phyloP scores from a whole-genome alignment of 139 green algal genomes.

The Pleodorina starrii region DNA sequence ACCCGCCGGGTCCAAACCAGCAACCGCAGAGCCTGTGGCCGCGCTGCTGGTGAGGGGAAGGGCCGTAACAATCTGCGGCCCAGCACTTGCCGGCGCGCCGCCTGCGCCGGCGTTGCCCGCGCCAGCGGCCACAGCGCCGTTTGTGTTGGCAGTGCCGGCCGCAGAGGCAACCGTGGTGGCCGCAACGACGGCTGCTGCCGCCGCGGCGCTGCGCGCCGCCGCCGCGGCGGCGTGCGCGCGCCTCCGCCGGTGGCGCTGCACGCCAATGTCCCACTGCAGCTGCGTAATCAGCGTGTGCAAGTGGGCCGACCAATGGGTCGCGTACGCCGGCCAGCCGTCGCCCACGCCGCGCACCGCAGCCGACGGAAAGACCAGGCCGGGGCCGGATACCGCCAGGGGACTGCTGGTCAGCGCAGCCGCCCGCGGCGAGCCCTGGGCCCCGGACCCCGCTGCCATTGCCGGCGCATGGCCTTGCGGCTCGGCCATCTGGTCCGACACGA shows the following conservation, averaged over 20 bases:
- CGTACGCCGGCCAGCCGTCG: not conserved
- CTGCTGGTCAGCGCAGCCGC: not conserved
- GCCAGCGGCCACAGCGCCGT: not conserved
- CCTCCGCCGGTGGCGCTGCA: slow-evolving; percentile 60
- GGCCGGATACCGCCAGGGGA: not conserved
- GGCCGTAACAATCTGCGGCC: not conserved
- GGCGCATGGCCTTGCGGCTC: not conserved
- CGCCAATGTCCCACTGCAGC: slow-evolving; percentile 70
- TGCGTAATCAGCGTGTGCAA: slow-evolving; percentile 65
- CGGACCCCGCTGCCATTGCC: not conserved
- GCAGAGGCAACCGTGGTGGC: not conserved
- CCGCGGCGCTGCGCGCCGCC: slow-evolving; percentile 38
- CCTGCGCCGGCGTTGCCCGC: not conserved
- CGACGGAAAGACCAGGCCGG: not conserved
- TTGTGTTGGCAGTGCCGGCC: not conserved
- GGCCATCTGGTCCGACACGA: slow-evolving; percentile 2
- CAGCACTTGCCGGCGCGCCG: not conserved
- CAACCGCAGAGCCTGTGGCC: not conserved
- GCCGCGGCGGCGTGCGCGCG: slow-evolving; percentile 38
- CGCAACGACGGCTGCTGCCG: not conserved
- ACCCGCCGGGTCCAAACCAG: no score
- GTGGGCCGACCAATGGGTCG: slow-evolving; percentile 61
- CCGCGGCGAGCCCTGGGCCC: not conserved
- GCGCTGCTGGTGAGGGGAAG: not conserved
- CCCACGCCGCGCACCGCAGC: not conserved